Evolutionary conservation across 2,329 filamentous ascomycete genomes (phyloP), one percentile per base, ranked within the genome.

Genomic region (Aureobasidium sp.): DNA sequence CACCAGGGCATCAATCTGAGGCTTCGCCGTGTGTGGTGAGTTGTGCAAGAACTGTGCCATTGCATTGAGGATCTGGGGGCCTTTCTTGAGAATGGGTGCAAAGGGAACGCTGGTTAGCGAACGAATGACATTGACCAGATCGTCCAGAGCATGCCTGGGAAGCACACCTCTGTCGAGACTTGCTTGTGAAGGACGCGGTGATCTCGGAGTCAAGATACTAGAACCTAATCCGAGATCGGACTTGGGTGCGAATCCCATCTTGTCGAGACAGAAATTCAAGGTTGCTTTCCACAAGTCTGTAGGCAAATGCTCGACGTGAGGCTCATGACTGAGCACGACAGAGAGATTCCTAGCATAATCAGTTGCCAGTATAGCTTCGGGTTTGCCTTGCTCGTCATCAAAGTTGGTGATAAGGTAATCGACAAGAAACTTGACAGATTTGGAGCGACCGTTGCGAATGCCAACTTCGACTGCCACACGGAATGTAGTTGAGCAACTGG

Each of bases 401-500:
- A 96, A 78, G 19, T 85, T 85, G 66, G 96, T 86, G 3, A 85
- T 86, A 64, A 97, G 87, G 74, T 96, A 91, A 66, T 91, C 86
- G 66, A 96, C 79, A 17, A 97, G 77, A 6, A 88, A 84, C 67
- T 87, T 82, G n/a, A 93, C 79, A 0, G 91, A 93, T 72, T 91
- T 95, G 63, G 81, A 79, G 69, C 86, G 88, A 65, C 97, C 74
- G 64, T 82, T 86, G 22, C 80, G 75, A 35, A 87, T 78, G 24
- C 89, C 88, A 60, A 87, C 82, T 65, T 88, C 85, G 52, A 95
- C 81, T 27, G 88, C 83, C 29, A 86, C 78, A 60, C 90, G 86
- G 62, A 97, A 75, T 8, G 87, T 86, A 50, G 84, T 83, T 33
- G 88, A 88, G 68, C 86, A 90, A 68, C 84, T 81, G 60, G 82